Evolutionary conservation across 2,329 filamentous ascomycete species (phyloP).

Genomic region (Hypoxylon sp.): DNA sequence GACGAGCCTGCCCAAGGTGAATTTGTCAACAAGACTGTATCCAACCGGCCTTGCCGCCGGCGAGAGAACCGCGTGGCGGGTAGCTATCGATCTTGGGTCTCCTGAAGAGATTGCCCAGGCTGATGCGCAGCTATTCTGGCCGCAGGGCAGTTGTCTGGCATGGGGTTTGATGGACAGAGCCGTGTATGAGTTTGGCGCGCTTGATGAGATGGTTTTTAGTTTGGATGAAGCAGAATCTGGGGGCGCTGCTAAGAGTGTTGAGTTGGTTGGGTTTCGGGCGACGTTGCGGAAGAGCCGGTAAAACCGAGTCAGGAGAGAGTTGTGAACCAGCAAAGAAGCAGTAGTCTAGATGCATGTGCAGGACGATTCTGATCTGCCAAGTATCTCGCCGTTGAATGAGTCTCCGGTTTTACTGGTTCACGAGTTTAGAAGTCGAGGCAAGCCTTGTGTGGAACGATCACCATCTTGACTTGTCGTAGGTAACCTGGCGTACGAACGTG

Average conservation of each 20-base stretch:
- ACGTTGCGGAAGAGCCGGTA: constrained; percentile 11
- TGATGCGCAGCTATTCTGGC: constrained; percentile 31
- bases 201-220: constrained; percentile 33
- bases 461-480: not conserved
- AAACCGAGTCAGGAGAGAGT: not conserved
- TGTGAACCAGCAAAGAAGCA: not conserved
- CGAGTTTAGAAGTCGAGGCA: not conserved
- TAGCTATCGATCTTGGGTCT: constrained; percentile 15
- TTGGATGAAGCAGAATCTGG: constrained; percentile 1
- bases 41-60: constrained; percentile 21
- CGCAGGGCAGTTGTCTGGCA: constrained; percentile 22
- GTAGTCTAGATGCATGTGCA: no score
- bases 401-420: not conserved
- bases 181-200: constrained; percentile 29
- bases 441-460: not conserved
- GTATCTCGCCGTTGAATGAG: no score
- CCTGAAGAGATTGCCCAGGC: constrained; percentile 19
- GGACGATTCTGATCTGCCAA: no score
- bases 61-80: constrained; percentile 20
- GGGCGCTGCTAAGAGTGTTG: constrained; percentile 19
- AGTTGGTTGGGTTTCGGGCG: constrained; percentile 23
- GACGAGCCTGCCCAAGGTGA: not conserved
- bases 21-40: constrained; percentile 25
- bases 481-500: not conserved
- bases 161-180: constrained; percentile 29